phyloP scores from a whole-genome alignment of 345 rosid genomes.

The Camelina hispida region DNA sequence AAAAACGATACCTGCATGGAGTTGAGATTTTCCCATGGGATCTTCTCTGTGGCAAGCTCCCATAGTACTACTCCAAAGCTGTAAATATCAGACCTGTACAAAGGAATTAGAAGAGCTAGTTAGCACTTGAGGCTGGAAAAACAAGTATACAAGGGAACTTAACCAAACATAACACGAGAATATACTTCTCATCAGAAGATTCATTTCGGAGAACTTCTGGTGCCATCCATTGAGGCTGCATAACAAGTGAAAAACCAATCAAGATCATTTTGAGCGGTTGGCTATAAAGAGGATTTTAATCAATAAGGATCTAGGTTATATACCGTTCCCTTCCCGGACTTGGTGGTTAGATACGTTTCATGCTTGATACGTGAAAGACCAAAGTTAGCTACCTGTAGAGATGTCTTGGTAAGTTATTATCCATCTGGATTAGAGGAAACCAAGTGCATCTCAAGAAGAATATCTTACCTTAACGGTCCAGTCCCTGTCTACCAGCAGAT shows the following conservation, averaged over 20 bases:
- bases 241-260: slow-evolving; percentile 11
- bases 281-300: neutral
- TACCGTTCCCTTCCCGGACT: slow-evolving; percentile 97
- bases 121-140: slow-evolving; percentile 27
- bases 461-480: slow-evolving; percentile 90
- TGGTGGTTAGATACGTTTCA: slow-evolving; percentile 73
- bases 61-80: slow-evolving; percentile 93
- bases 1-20: slow-evolving; percentile 79
- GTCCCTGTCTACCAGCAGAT: slow-evolving; percentile 91
- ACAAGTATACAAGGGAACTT: neutral
- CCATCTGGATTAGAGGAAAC: slow-evolving; percentile 12
- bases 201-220: slow-evolving; percentile 98
- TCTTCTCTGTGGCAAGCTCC: slow-evolving; percentile 96
- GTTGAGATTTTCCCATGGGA: slow-evolving; percentile 96
- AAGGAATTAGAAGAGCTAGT: slow-evolving; percentile 33
- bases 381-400: slow-evolving; percentile 90
- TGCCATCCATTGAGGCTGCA: slow-evolving; percentile 99
- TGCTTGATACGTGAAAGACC: slow-evolving; percentile 97
- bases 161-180: slow-evolving; percentile 28
- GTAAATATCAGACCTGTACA: slow-evolving; percentile 84
- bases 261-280: neutral
- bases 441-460: slow-evolving; percentile 8
- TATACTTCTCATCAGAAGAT: slow-evolving; percentile 93
- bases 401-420: slow-evolving; percentile 18
- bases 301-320: slow-evolving; percentile 12